These are phyloP conservation scores for Pseudognaphalium luteoalbum DNA, from an alignment of 129 eudicot genomes.

Conservation along the genomic window DNA sequence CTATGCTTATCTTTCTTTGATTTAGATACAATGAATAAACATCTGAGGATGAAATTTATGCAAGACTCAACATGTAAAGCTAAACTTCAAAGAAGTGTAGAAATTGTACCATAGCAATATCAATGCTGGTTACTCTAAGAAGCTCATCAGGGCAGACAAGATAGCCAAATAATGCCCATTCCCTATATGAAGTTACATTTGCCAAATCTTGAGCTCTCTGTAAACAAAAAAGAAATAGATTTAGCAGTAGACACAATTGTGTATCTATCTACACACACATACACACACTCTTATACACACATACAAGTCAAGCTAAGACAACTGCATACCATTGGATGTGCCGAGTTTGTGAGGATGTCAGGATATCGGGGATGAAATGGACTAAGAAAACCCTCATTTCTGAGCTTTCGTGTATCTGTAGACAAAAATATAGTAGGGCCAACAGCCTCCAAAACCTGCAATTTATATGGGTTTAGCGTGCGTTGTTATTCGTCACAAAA, in stretches of 20 bases:
- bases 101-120: slow-evolving; percentile 83
- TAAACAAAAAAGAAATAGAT: slow-evolving; percentile 17
- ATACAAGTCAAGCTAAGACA: slow-evolving; percentile 7
- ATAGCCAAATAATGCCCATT: slow-evolving; percentile 97
- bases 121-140: slow-evolving; percentile 97
- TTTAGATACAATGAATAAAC: not conserved
- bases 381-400: slow-evolving; percentile 98
- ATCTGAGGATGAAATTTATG: slow-evolving; percentile 9
- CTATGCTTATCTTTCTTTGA: slow-evolving; percentile 24
- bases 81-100: slow-evolving; percentile 15
- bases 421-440: slow-evolving; percentile 91
- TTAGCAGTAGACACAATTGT: slow-evolving; percentile 3
- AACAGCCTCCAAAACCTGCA: slow-evolving; percentile 97
- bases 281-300: not conserved
- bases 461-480: slow-evolving; percentile 16
- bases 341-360: slow-evolving; percentile 96
- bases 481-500: slow-evolving; percentile 11
- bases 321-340: slow-evolving; percentile 88
- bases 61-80: slow-evolving; percentile 5
- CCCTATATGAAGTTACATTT: slow-evolving; percentile 92
- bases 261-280: not conserved
- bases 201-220: slow-evolving; percentile 99
- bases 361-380: slow-evolving; percentile 99
- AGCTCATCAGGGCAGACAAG: slow-evolving; percentile 99
- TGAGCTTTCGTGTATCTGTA: slow-evolving; percentile 94